Conservation (phyloP, 1,284 basidiomycete species). For the Taiwanofungus camphoratus region DNA sequence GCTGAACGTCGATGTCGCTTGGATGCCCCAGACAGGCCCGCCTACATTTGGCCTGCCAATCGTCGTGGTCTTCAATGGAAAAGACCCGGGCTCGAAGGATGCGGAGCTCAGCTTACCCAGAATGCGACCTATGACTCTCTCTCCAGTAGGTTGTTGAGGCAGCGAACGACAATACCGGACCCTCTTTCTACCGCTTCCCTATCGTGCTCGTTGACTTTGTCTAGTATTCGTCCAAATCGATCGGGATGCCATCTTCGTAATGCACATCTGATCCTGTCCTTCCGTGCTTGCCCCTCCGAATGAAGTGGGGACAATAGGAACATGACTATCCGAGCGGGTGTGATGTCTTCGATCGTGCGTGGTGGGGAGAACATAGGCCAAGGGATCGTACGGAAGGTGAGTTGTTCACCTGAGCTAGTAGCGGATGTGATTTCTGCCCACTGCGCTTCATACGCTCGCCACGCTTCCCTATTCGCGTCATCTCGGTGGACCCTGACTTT, state of each 20-base stretch:
- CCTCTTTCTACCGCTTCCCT: constrained; percentile 54
- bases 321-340: constrained; percentile 38
- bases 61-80: no score
- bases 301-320: constrained; percentile 61
- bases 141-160: constrained; percentile 61
- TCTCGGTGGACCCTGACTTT: constrained; percentile 31
- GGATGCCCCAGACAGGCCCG: no score
- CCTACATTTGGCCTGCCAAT: no score
- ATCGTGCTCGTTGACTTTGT: constrained; percentile 50
- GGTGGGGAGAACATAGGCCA: constrained; percentile 56
- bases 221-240: constrained; percentile 53
- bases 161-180: constrained; percentile 63
- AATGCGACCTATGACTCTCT: constrained; percentile 13
- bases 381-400: constrained; percentile 59
- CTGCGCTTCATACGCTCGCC: constrained; percentile 53
- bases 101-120: not conserved
- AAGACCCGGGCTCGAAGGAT: no score
- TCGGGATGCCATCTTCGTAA: constrained; percentile 76
- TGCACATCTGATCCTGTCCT: constrained; percentile 58
- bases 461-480: constrained; percentile 45
- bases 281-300: constrained; percentile 49
- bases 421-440: constrained; percentile 46
- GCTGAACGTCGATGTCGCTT: no score
- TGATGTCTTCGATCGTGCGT: constrained; percentile 41
- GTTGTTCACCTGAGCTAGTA: constrained; percentile 36